Evolutionary conservation across 139 green algal genomes (phyloP).

Genomic region (Micractinium conductrix): DNA sequence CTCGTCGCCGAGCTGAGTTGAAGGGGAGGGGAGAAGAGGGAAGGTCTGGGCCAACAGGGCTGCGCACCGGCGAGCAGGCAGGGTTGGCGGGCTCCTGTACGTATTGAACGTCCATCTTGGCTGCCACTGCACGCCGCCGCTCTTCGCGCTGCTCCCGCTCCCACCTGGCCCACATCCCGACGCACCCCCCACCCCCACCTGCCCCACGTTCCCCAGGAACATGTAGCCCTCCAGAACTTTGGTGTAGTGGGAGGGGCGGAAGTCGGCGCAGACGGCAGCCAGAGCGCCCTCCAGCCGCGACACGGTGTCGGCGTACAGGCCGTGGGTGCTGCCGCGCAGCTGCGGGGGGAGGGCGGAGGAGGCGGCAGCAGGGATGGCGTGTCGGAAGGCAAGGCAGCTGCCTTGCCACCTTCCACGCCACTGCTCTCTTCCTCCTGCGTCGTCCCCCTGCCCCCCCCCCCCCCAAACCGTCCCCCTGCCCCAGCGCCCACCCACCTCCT

Average conservation of each 20-base stretch:
- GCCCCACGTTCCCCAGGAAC: constrained; percentile 45
- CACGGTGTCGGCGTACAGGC: constrained; percentile 49
- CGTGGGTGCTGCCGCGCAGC: constrained; percentile 37
- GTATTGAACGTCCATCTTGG: too few species aligned
- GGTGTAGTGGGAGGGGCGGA: constrained; percentile 40
- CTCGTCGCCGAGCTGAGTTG: constrained; percentile 39
- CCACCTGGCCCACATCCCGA: constrained; percentile 31
- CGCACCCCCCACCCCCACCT: not conserved
- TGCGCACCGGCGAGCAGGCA: not conserved
- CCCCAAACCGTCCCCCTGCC: not conserved
- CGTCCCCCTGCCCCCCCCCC: not conserved
- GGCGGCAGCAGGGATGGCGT: not conserved
- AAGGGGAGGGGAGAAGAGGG: not conserved
- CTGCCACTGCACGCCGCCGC: too few species aligned
- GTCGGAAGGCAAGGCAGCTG: not conserved
- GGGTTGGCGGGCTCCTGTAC: too few species aligned
- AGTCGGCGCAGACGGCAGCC: constrained; percentile 49
- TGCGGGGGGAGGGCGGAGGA: not conserved
- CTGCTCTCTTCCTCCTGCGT: not conserved
- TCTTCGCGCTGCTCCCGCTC: not conserved
- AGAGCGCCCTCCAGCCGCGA: constrained; percentile 44
- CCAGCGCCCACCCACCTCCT: constrained; percentile 11
- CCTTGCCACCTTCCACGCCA: not conserved
- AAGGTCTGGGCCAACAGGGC: not conserved
- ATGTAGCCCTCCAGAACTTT: constrained; percentile 62